Conservation (phyloP, 176 grass and related monocot species). For the Oryza officinalis region DNA sequence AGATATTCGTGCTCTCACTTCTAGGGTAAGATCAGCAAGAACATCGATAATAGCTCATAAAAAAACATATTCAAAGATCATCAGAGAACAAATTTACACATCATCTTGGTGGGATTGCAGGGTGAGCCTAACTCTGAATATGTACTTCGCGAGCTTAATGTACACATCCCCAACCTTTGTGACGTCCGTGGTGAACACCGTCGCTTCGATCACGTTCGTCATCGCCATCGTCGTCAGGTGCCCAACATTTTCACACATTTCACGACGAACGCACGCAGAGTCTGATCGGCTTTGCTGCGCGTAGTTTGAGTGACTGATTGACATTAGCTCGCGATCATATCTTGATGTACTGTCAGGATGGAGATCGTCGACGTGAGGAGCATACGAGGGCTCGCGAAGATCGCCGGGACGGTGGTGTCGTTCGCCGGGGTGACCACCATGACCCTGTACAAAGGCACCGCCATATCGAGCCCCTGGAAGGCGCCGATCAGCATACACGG, state of each 20-base stretch:
- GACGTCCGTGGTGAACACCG: slow-evolving; percentile 66
- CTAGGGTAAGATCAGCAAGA: slow-evolving; percentile 58
- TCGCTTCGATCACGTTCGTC: slow-evolving; percentile 79
- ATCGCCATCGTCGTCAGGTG: slow-evolving; percentile 78
- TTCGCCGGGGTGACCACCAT: slow-evolving; percentile 83
- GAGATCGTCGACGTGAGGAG: slow-evolving; percentile 71
- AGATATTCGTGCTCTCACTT: slow-evolving; percentile 76
- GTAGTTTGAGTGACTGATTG: too few species aligned
- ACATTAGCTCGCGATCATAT: not conserved
- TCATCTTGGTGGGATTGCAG: slow-evolving; percentile 43
- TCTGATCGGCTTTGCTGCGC: too few species aligned
- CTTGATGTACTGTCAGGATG: slow-evolving; percentile 44
- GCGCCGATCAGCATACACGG: slow-evolving; percentile 54
- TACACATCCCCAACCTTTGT: slow-evolving; percentile 92
- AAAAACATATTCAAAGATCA: not conserved
- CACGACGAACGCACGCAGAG: too few species aligned
- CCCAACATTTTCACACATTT: not conserved
- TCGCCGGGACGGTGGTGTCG: slow-evolving; percentile 64
- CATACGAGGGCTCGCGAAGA: slow-evolving; percentile 60
- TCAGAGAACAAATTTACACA: not conserved
- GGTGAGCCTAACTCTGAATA: slow-evolving; percentile 85
- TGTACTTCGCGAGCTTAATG: slow-evolving; percentile 87
- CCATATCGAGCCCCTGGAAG: slow-evolving; percentile 47
- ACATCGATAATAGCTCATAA: not conserved
- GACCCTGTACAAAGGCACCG: slow-evolving; percentile 84